Conservation (phyloP, 768 basidiomycete species). For the Macrocybe gigantea region DNA sequence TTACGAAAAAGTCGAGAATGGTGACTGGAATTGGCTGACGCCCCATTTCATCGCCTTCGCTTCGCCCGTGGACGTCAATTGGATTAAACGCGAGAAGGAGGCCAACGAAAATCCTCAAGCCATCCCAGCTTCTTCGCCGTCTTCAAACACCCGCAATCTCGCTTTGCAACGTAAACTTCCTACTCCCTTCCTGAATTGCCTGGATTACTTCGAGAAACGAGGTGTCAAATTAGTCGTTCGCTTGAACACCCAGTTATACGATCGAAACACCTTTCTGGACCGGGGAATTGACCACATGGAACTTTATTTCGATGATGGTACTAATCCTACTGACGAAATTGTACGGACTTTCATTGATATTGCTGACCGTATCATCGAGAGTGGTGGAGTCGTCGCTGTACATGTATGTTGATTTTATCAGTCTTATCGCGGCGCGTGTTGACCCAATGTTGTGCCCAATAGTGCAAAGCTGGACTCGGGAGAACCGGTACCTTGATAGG, state of each 20-base stretch:
- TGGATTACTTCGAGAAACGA: conserved; percentile 88
- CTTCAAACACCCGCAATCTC: conserved; percentile 32
- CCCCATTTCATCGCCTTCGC: conserved; percentile 93
- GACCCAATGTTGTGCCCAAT: conserved; percentile 11
- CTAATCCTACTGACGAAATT: conserved; percentile 95
- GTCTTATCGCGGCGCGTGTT: conserved; percentile 8
- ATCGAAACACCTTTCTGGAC: conserved; percentile 72
- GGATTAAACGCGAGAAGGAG: conserved; percentile 75
- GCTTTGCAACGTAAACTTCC: conserved; percentile 76
- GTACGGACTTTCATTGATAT: conserved; percentile 87
- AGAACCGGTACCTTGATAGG: conserved; percentile 96
- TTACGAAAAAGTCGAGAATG: conserved; percentile 94
- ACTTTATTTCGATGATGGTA: conserved; percentile 97
- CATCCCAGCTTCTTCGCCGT: conserved; percentile 16
- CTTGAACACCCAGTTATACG: conserved; percentile 90
- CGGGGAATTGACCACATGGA: conserved; percentile 86
- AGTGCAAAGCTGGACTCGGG: conserved; percentile 97
- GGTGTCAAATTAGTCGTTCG: conserved; percentile 89
- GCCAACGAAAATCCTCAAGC: conserved; percentile 38
- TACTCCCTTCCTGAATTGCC: conserved; percentile 80
- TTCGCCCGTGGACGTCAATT: conserved; percentile 77
- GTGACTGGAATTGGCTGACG: conserved; percentile 95
- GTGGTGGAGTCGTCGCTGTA: conserved; percentile 80
- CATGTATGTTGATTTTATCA: conserved; percentile 50
- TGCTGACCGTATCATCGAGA: conserved; percentile 71